Evolutionary conservation across 352 stramenopile species (phyloP).

Genomic region (Plasmopara muralis): DNA sequence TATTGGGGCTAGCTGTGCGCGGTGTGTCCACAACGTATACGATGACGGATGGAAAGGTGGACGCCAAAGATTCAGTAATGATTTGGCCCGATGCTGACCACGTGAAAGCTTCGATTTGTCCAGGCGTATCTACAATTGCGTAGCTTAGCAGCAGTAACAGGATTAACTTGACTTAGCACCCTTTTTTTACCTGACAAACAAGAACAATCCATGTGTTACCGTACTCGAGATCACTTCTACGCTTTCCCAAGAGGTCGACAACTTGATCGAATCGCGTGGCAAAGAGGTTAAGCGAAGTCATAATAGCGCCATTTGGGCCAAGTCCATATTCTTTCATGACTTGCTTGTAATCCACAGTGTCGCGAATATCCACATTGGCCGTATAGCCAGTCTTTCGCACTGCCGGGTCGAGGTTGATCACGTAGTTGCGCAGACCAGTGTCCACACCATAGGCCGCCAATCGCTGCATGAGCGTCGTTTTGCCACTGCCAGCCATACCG

Average conservation of each 20-base stretch:
- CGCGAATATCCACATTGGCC: slow-evolving; percentile 98
- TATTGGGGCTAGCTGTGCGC: slow-evolving; percentile 93
- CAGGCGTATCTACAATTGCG: slow-evolving; percentile 96
- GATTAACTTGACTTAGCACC: slow-evolving; percentile 4
- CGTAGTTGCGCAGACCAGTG: slow-evolving; percentile 83
- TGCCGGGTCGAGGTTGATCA: slow-evolving; percentile 98
- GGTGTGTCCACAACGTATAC: slow-evolving; percentile 98
- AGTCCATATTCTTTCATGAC: slow-evolving; percentile 98
- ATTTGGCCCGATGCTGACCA: slow-evolving; percentile 98
- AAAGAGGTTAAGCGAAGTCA: slow-evolving; percentile 99
- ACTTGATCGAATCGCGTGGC: slow-evolving; percentile 99
- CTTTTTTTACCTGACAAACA: not conserved
- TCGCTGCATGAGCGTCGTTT: slow-evolving; percentile 93
- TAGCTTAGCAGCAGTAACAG: slow-evolving; percentile 54
- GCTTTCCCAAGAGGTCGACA: slow-evolving; percentile 90
- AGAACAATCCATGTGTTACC: slow-evolving; percentile 14
- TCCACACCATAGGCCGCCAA: slow-evolving; percentile 67
- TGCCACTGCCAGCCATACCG: slow-evolving; percentile 95
- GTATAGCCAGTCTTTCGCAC: slow-evolving; percentile 94
- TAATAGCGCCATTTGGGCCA: slow-evolving; percentile 98
- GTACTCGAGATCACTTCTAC: slow-evolving; percentile 77
- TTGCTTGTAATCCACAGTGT: slow-evolving; percentile 99
- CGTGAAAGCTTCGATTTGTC: slow-evolving; percentile 99
- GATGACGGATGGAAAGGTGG: slow-evolving; percentile 95
- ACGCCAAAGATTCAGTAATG: slow-evolving; percentile 95